Percentiles rank a stretch among this genome's conserved stretches.
Conservation (phyloP, 2,329 filamentous ascomycete genomes). For the Xylaria sp. region DNA sequence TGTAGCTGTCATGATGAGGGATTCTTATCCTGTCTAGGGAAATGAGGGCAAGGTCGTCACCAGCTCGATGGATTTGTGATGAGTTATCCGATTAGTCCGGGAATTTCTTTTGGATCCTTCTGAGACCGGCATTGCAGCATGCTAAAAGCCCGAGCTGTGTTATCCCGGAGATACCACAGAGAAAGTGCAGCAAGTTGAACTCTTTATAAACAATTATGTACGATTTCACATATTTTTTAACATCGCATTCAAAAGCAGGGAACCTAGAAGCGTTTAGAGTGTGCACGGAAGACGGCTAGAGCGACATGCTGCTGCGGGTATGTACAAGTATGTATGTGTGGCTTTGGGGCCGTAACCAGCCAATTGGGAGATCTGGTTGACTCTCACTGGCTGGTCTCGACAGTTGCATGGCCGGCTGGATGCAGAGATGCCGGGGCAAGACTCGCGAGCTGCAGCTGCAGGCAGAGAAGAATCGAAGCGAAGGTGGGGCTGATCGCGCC, state of each 20-base stretch:
- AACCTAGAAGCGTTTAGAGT: neutral
- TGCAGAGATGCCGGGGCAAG: neutral
- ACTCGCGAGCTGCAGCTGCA: neutral
- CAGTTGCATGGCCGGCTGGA: constrained; percentile 3
- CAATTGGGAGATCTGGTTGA: constrained; percentile 14
- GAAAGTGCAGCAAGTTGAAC: no score
- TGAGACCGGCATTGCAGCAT: no score
- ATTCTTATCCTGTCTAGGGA: neutral
- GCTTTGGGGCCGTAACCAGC: constrained; percentile 7
- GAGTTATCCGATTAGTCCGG: neutral
- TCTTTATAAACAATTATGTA: no score
- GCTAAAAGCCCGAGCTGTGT: no score
- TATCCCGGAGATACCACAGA: no score
- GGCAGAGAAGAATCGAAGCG: neutral
- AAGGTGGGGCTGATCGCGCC: neutral
- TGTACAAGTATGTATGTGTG: neutral
- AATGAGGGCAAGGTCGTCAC: neutral
- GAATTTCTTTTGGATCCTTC: neutral
- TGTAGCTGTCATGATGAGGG: neutral
- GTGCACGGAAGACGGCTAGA: neutral
- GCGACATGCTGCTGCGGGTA: constrained; percentile 10
- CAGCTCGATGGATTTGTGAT: neutral
- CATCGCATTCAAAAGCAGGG: neutral
- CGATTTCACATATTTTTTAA: neutral
- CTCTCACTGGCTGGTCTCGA: constrained; percentile 12